Evolutionary conservation across 2,329 filamentous ascomycete genomes (phyloP).

Genomic region (Xylariomycetidae sp.): DNA sequence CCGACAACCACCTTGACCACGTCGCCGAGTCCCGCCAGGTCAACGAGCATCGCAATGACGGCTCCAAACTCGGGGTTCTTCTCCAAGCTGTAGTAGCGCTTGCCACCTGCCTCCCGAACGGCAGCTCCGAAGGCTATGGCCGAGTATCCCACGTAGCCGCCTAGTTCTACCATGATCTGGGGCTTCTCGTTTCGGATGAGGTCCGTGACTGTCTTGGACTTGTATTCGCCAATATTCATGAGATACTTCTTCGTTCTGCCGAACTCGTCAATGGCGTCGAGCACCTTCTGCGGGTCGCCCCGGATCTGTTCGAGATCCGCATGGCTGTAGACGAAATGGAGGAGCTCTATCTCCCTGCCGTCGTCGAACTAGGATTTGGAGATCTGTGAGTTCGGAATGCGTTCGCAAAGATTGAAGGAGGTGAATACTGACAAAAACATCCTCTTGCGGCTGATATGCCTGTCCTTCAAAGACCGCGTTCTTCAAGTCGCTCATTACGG

Average conservation of each 20-base stretch:
- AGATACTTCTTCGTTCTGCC: slow-evolving; percentile 62
- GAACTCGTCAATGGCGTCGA: slow-evolving; percentile 68
- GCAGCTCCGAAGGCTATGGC: slow-evolving; percentile 70
- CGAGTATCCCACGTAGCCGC: slow-evolving; percentile 79
- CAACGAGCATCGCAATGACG: slow-evolving; percentile 63
- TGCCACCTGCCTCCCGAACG: slow-evolving; percentile 58
- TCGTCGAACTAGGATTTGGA: slow-evolving; percentile 65
- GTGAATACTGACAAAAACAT: slow-evolving; percentile 30
- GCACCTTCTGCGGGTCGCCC: slow-evolving; percentile 58
- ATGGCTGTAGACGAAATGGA: slow-evolving; percentile 63
- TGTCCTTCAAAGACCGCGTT: slow-evolving; percentile 29
- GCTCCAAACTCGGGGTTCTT: slow-evolving; percentile 69
- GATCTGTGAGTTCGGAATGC: no score
- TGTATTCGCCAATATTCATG: slow-evolving; percentile 76
- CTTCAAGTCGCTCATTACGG: slow-evolving; percentile 7
- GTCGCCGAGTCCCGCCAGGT: slow-evolving; percentile 68
- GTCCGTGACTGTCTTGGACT: slow-evolving; percentile 65
- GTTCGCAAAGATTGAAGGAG: no score
- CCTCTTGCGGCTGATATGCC: slow-evolving; percentile 38
- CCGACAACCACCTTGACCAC: slow-evolving; percentile 69
- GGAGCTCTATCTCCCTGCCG: slow-evolving; percentile 68
- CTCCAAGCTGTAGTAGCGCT: slow-evolving; percentile 67
- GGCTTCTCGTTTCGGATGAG: slow-evolving; percentile 65
- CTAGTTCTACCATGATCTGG: slow-evolving; percentile 69
- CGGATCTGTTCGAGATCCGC: slow-evolving; percentile 59